A percentile compares a stretch with the other conserved stretches of the same genome.
Conservation (phyloP, 1,284 basidiomycete species). For the Trametes sp. region DNA sequence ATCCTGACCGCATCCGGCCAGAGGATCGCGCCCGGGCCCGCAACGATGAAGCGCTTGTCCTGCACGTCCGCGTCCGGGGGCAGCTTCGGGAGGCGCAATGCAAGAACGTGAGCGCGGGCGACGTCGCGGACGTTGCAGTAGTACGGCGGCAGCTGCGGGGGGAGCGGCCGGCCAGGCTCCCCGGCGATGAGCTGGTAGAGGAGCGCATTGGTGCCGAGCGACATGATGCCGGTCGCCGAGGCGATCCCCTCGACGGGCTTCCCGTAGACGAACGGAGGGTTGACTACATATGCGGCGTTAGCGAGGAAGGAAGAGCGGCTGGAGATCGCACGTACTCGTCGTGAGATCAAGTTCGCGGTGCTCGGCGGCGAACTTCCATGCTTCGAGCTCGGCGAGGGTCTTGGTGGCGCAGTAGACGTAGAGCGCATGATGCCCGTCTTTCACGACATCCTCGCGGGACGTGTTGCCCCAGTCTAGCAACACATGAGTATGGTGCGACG, state of each 20-base stretch:
- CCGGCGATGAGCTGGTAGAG: constrained; percentile 25
- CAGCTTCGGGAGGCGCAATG: constrained; percentile 29
- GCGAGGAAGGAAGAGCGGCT: background rate
- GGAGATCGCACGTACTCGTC: constrained; percentile 22
- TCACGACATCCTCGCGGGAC: constrained; percentile 26
- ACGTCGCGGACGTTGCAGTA: constrained; percentile 39
- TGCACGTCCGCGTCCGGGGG: constrained; percentile 8
- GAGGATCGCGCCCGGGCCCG: constrained; percentile 20
- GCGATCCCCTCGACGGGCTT: constrained; percentile 13
- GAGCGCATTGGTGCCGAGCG: constrained; percentile 20
- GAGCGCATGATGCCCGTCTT: constrained; percentile 7
- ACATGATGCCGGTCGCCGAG: background rate
- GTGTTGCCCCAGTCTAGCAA: constrained; percentile 26
- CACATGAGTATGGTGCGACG: background rate
- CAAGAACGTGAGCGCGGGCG: constrained; percentile 34
- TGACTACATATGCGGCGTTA: constrained; percentile 16
- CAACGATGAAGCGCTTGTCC: constrained; percentile 37
- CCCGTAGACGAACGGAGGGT: constrained; percentile 30
- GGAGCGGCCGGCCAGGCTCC: constrained; percentile 17
- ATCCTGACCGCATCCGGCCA: constrained; percentile 33
- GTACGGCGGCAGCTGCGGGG: constrained; percentile 18
- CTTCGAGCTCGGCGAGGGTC: constrained; percentile 30
- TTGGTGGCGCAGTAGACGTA: constrained; percentile 33
- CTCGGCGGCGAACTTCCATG: constrained; percentile 34
- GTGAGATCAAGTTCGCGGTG: constrained; percentile 33